These are phyloP conservation scores for Exserohilum rostratum DNA, from an alignment of 2,329 filamentous ascomycete genomes.

Conservation along the genomic window DNA sequence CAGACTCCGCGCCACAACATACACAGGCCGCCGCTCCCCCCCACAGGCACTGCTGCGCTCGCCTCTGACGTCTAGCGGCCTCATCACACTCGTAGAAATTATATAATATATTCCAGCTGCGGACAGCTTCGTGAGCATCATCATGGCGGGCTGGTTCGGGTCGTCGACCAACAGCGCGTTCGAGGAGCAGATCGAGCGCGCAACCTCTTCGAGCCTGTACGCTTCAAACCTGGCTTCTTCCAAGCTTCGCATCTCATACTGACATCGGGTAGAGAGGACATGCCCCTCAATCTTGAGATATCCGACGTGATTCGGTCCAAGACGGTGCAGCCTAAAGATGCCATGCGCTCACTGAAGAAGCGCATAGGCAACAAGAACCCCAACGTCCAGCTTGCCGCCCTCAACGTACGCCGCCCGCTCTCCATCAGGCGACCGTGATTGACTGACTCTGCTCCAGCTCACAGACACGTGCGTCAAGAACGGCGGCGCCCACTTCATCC, in stretches of 20 bases:
- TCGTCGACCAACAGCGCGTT: slow-evolving; percentile 86
- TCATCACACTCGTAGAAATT: neutral
- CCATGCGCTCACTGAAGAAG: slow-evolving; percentile 93
- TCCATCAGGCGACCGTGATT: neutral
- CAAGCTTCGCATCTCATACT: slow-evolving; percentile 5
- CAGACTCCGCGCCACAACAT: neutral
- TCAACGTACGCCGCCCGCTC: slow-evolving; percentile 69
- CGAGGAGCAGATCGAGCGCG: slow-evolving; percentile 96
- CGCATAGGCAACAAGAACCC: slow-evolving; percentile 97
- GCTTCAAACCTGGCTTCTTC: neutral
- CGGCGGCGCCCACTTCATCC: slow-evolving; percentile 91
- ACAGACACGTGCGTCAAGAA: slow-evolving; percentile 99
- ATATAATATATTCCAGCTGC: neutral
- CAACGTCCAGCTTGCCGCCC: slow-evolving; percentile 91
- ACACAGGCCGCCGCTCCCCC: neutral
- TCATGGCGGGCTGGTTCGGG: slow-evolving; percentile 92
- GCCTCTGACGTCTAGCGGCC: too few relatives aligned
- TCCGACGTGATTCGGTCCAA: slow-evolving; percentile 97
- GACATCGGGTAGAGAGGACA: slow-evolving; percentile 74
- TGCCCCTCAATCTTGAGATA: slow-evolving; percentile 96
- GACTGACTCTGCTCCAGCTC: slow-evolving; percentile 60
- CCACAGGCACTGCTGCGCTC: neutral
- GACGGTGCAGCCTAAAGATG: slow-evolving; percentile 95
- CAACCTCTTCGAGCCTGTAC: slow-evolving; percentile 91
- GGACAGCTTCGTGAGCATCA: slow-evolving; percentile 21